Base-by-base conservation (phyloP, 2,329 filamentous ascomycete genomes). In the Pseudogymnoascus pannorum region DNA sequence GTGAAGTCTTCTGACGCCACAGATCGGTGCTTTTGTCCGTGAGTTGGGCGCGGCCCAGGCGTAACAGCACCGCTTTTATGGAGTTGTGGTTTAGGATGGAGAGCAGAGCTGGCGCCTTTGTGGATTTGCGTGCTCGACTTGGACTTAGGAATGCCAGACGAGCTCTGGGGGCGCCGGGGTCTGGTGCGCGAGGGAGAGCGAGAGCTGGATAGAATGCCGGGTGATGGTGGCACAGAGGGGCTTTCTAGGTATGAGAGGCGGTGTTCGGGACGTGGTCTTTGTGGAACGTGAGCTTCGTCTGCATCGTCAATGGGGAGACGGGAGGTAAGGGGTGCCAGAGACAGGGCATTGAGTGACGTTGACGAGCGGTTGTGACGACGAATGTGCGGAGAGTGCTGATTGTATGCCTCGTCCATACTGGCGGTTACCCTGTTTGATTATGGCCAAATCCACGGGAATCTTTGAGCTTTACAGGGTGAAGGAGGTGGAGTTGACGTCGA, bases 211-310 rank as follows among this genome's bases (percentile, higher is more conserved):
- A 88, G 78, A 4, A 88, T 79, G 20, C 83, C 79, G 6, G 86
- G 86, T 2, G 86, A 87, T 1, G 84, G 82, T 4, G 86, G 85
- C 1, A 83, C 83, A 20, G 86, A 86, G 68, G 81, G 83, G 67
- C 80, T 81, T 70, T 85, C 79, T 14, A 87, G 77, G 68, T 87
- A 87, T 16, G 83, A 86, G 18, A 75, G 70, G 60, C 74, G 76
- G 66, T 75, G 64, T 33, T 74, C 69, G 33, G 75, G 70, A 35
- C 67, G 64, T 9, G 70, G 63, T 40, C 72, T 70, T 60, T 79
- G 75, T 64, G 71, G 69, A 31, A 79, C 69, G 16, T 60, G 31
- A 66, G 44, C 35, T 40, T 79, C 76, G 58, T 83, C 79, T 61
- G 76, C 73, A 68, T 85, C 82, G 63, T 78, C 75, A 62, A 86